A percentile compares a stretch with the other conserved stretches of the same genome.
Conservation (phyloP, 2,329 filamentous ascomycete species). For the Lasiodiplodia citricola region DNA sequence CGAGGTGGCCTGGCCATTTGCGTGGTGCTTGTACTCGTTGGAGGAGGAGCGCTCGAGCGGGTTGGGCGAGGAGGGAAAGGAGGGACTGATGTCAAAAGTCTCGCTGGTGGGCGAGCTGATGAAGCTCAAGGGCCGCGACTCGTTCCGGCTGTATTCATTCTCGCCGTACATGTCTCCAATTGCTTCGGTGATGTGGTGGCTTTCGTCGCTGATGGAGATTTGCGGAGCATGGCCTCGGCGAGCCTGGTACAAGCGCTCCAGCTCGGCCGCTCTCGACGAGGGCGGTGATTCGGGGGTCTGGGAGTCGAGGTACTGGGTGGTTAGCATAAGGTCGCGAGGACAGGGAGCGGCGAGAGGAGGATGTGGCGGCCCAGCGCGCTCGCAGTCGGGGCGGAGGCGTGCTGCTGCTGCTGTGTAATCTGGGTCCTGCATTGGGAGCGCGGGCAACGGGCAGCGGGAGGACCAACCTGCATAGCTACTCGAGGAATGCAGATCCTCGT, state of each 20-base stretch:
- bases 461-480: slow-evolving; percentile 35
- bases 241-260: slow-evolving; percentile 56
- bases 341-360: slow-evolving; percentile 17
- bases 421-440: slow-evolving; percentile 26
- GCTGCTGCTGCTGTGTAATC: slow-evolving; percentile 26
- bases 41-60: slow-evolving; percentile 35
- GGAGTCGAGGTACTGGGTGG: slow-evolving; percentile 31
- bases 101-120: slow-evolving; percentile 64
- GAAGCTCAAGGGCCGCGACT: slow-evolving; percentile 76
- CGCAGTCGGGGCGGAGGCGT: slow-evolving; percentile 8
- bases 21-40: slow-evolving; percentile 6
- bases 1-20: slow-evolving; percentile 28
- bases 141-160: slow-evolving; percentile 63
- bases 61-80: slow-evolving; percentile 32
- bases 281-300: slow-evolving; percentile 34
- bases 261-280: slow-evolving; percentile 50
- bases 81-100: slow-evolving; percentile 41
- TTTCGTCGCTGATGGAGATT: slow-evolving; percentile 81
- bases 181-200: slow-evolving; percentile 91
- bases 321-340: slow-evolving; percentile 35
- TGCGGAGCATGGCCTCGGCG: slow-evolving; percentile 65
- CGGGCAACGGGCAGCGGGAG: slow-evolving; percentile 16
- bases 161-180: slow-evolving; percentile 91
- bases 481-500: slow-evolving; percentile 33
- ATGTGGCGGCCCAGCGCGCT: slow-evolving; percentile 20